phyloP scores from a whole-genome alignment of 2,329 filamentous ascomycete genomes.

The Fusarium globosum region DNA sequence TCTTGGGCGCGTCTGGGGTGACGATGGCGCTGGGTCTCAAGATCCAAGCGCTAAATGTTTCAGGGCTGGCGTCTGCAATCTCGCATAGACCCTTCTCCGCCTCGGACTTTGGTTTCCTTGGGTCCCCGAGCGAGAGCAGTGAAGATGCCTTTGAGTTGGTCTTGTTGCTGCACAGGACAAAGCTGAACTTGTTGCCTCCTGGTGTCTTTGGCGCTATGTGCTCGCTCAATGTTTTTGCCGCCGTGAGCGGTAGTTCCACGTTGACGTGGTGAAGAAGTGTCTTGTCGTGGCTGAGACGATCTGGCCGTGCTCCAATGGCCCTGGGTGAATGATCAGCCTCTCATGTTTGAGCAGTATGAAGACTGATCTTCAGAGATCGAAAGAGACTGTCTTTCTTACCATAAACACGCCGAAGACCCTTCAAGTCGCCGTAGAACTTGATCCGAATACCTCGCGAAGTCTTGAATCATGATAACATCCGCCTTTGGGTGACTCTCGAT shows the following conservation, averaged over 20 bases:
- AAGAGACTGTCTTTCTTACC: conserved; percentile 61
- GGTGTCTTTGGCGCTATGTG: conserved; percentile 47
- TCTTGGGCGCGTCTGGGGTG: conserved; percentile 39
- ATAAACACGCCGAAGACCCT: conserved; percentile 72
- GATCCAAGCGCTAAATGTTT: conserved; percentile 51
- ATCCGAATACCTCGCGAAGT: conserved; percentile 64
- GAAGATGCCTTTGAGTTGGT: conserved; percentile 46
- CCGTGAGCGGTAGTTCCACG: conserved; percentile 68
- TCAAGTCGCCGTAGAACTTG: conserved; percentile 50
- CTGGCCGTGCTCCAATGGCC: conserved; percentile 57
- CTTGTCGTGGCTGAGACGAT: conserved; percentile 61
- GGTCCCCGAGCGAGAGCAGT: conserved; percentile 52
- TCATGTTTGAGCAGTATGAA: conserved; percentile 3
- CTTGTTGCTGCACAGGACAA: conserved; percentile 56
- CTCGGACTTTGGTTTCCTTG: conserved; percentile 53
- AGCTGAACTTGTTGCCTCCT: conserved; percentile 52
- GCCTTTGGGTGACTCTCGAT: conserved; percentile 60
- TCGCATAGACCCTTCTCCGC: conserved; percentile 54
- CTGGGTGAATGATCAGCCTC: conserved; percentile 40
- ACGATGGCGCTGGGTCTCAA: conserved; percentile 52
- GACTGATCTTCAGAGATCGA: background rate
- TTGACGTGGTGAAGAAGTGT: conserved; percentile 61
- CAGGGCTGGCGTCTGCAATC: conserved; percentile 49
- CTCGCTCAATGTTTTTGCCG: conserved; percentile 63
- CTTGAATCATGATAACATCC: conserved; percentile 60